Evolutionary conservation across 805 yeast genomes (phyloP), one percentile per base, ranked within the genome.

Genomic region (Metschnikowia vanudenii): DNA sequence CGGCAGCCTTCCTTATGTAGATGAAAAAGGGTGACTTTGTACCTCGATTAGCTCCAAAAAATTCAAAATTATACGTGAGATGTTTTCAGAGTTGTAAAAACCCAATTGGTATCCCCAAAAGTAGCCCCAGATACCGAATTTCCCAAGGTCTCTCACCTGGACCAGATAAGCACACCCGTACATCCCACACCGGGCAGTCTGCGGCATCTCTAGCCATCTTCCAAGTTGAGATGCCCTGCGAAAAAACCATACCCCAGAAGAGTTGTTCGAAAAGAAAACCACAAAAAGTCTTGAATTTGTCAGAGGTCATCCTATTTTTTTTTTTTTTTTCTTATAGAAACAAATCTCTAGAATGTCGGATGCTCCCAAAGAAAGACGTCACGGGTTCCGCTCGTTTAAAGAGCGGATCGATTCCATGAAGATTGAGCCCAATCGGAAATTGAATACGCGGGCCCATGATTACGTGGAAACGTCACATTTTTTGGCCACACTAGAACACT

Each of bases 341-440:
- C 24, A 20, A 6, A 5, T 10, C 7, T 3, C 28, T 26, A 26
- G 17, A 5, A 43, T 43, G 46, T 13, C 46, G 18, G 47, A 39
- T 14, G 39, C 42, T 16, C 40, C 46, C 3, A 45, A 45, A 32
- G 58, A 75, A 2, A 80, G 82, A 61, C 60, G 68, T 42, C 85
- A 76, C 61, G 79, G 84, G 16, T 88, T 76, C 61, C 69, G 80
- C 35, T 87, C 96, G 1, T 94, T 92, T 63, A 81, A 84, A 52
- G 96, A 91, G 55, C 78, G 95, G 46, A 80, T 91, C 16, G 97
- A 92, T 52, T 71, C 85, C 16, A 79, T 92, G 48, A 84, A 84
- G 58, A 89, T 94, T 45, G 96, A 87, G 64, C 88, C 97, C 58
- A 47, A 54, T 19, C 70, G 77, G 49, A 76, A 76, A 42, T 64